Conservation (phyloP, 371 early-diverging fungal genomes). For the Haplosporangium sp. region DNA sequence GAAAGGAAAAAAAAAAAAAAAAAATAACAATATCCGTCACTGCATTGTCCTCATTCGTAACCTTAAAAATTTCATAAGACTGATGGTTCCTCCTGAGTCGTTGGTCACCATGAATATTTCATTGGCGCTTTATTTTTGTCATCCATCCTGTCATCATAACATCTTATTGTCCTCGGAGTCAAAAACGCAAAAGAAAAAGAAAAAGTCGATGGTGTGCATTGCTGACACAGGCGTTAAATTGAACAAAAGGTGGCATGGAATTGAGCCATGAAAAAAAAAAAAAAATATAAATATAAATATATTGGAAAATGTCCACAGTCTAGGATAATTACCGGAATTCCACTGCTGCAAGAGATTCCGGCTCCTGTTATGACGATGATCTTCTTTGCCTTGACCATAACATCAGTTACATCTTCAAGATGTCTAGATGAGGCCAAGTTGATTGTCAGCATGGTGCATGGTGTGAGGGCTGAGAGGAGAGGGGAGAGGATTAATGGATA, state of each 20-base stretch:
- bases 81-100: not conserved
- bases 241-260: too few relatives aligned
- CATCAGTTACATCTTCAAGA: constrained; percentile 61
- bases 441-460: constrained; percentile 40
- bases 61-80: too few relatives aligned
- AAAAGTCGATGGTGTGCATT: not conserved
- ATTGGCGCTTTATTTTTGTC: not conserved
- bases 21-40: not conserved
- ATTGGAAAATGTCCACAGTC: too few relatives aligned
- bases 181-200: not conserved
- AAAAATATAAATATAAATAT: too few relatives aligned
- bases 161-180: too few relatives aligned
- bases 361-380: constrained; percentile 92
- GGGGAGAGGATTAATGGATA: too few relatives aligned
- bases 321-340: constrained; percentile 81
- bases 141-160: not conserved
- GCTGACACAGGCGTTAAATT: too few relatives aligned
- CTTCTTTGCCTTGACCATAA: constrained; percentile 73
- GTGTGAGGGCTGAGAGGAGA: not conserved
- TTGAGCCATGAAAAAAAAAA: too few relatives aligned
- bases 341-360: constrained; percentile 91
- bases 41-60: too few relatives aligned
- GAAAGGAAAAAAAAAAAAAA: constrained; percentile 1
- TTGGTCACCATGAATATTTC: not conserved
- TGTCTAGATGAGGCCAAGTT: constrained; percentile 58